Conservation (phyloP, 2,329 filamentous ascomycete genomes). For the Clonostachys rhizophaga region DNA sequence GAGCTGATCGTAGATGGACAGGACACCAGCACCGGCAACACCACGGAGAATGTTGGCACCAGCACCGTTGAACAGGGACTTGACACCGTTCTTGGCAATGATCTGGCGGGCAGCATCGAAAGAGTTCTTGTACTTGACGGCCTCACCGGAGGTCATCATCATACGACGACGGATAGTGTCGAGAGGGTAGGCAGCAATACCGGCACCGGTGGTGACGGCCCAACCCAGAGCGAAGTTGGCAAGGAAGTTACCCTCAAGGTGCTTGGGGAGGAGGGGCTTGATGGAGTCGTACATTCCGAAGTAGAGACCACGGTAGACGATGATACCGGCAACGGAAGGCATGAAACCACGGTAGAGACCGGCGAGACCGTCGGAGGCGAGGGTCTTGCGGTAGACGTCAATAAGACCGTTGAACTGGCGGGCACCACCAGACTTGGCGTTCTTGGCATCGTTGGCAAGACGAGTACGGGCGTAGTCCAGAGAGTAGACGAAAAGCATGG, state of each 20-base stretch:
- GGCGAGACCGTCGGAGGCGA: slow-evolving; percentile 95
- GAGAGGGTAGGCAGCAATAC: slow-evolving; percentile 99
- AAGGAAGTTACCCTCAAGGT: slow-evolving; percentile 97
- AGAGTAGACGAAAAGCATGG: slow-evolving; percentile 99
- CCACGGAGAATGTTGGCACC: slow-evolving; percentile 99
- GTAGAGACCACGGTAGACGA: slow-evolving; percentile 99
- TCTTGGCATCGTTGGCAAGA: slow-evolving; percentile 99
- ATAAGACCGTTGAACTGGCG: slow-evolving; percentile 99
- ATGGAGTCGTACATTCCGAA: slow-evolving; percentile 99
- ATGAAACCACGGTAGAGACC: slow-evolving; percentile 99
- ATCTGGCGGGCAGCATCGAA: slow-evolving; percentile 96
- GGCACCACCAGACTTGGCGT: slow-evolving; percentile 91
- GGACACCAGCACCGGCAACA: slow-evolving; percentile 99
- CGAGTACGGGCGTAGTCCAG: slow-evolving; percentile 99
- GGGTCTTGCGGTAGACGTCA: slow-evolving; percentile 99
- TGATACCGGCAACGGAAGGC: slow-evolving; percentile 97
- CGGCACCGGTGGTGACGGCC: slow-evolving; percentile 99
- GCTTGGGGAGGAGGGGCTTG: slow-evolving; percentile 93
- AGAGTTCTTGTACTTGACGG: slow-evolving; percentile 99
- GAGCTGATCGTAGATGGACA: slow-evolving; percentile 99
- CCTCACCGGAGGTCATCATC: slow-evolving; percentile 98
- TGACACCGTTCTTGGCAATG: slow-evolving; percentile 93
- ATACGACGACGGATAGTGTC: slow-evolving; percentile 99
- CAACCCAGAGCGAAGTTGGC: slow-evolving; percentile 98
- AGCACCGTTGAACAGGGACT: slow-evolving; percentile 99